Conservation (phyloP, 352 stramenopile genomes). For the Phytophthora pinifolia region DNA sequence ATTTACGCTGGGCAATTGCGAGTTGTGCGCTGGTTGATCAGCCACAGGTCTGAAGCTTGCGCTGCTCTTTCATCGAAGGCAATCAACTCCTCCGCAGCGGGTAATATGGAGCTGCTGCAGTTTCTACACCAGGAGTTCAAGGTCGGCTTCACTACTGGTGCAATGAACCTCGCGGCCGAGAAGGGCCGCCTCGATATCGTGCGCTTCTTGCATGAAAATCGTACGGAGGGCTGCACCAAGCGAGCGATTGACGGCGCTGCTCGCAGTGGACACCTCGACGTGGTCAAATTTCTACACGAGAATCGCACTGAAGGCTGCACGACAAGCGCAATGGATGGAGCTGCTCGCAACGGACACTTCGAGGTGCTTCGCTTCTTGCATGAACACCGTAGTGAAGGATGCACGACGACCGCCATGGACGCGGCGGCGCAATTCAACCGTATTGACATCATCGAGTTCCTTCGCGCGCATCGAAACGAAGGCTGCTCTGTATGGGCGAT, state of each 20-base stretch:
- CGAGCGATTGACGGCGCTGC: conserved; percentile 12
- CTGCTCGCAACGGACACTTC: conserved; percentile 16
- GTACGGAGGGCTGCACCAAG: conserved; percentile 6
- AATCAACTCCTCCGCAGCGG: conserved; percentile 14
- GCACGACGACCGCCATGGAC: conserved; percentile 19
- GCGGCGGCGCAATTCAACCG: conserved; percentile 19
- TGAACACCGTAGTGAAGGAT: conserved; percentile 16
- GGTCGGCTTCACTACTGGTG: conserved; percentile 9
- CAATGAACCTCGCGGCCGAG: conserved; percentile 21
- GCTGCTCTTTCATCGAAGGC: conserved; percentile 14
- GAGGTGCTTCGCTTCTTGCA: conserved; percentile 19
- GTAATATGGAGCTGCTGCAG: conserved; percentile 13
- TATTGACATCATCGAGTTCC: conserved; percentile 15
- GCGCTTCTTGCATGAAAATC: conserved; percentile 15
- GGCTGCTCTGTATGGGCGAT: conserved; percentile 23
- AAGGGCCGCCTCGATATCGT: conserved; percentile 15
- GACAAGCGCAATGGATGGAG: conserved; percentile 14
- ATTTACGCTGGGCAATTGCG: conserved; percentile 15
- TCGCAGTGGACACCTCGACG: conserved; percentile 11
- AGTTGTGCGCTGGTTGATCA: conserved; percentile 11
- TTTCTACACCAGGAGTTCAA: conserved; percentile 15
- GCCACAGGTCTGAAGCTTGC: conserved; percentile 8
- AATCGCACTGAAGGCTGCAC: conserved; percentile 18
- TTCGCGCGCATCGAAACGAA: conserved; percentile 11
- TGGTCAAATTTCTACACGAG: conserved; percentile 20